Evolutionary conservation across 257 asterid genomes (phyloP), one percentile per base, ranked within the genome.

Genomic region (Solanum paucissectum): DNA sequence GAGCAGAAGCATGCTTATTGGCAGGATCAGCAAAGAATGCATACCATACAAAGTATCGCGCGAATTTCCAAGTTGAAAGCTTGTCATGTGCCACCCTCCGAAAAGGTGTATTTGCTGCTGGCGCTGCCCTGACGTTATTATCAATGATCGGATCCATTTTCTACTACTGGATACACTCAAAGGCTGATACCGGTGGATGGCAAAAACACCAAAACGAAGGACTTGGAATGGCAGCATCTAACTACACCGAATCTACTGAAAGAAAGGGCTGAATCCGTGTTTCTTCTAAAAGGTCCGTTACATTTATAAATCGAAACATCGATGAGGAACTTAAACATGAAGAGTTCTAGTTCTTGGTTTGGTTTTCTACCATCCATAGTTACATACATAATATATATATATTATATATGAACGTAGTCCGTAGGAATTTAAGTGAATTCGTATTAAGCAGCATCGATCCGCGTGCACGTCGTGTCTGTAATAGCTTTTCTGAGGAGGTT

Each of bases 21-120:
- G 99, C 99, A 34, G 99, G 98, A 40, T 96, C 99, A 86, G 99
- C 98, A 75, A 93, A 94, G 89, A 97, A 96, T 38, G 98, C 99
- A 34, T 96, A 97, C 92, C 99, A 96, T 93, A 97, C 99, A 36
- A 97, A 93, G 87, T 97, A 95, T 89, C 90, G 98, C 33, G 98
- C 95, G 7, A 69, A 32, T 71, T 96, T 96, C 83, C 92, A 86
- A 27, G 93, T 87, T 18, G 93, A 90, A 87, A 90, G 93, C 91
- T 87, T 97, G 85, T 97, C 99, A 0, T 97, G 99, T 86, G 94
- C 98, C 89, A 96, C 95, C 49, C 98, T 97, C 18, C 95, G 98
- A 68, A 94, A 95, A 91, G 99, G 99, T 36, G 98, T 97, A 13
- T 97, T 97, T 90, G 99, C 98, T 23, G 98, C 99, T 7, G 98